Percentiles rank a stretch among this genome's conserved stretches.
Conservation (phyloP, 2,329 filamentous ascomycete species). For the Ascochyta lentis region DNA sequence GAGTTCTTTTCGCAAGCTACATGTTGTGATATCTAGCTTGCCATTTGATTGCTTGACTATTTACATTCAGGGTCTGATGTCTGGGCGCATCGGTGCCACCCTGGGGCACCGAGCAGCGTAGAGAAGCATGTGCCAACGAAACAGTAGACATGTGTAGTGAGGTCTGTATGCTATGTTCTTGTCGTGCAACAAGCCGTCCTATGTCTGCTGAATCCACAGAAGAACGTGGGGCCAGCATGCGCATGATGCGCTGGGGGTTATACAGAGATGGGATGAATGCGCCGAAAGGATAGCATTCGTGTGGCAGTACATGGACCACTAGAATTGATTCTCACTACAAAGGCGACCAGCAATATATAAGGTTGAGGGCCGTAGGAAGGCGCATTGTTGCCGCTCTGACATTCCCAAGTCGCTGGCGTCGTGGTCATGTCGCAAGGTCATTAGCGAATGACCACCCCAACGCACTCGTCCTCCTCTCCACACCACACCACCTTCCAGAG, state of each 20-base stretch:
- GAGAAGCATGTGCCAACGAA: neutral
- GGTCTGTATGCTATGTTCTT: neutral
- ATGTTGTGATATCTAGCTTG: slow-evolving; percentile 23
- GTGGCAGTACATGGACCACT: slow-evolving; percentile 8
- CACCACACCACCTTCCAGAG: slow-evolving; percentile 27
- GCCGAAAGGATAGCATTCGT: slow-evolving; percentile 14
- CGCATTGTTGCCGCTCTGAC: slow-evolving; percentile 33
- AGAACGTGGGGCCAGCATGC: neutral
- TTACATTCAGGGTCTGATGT: slow-evolving; percentile 31
- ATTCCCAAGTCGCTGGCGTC: slow-evolving; percentile 38
- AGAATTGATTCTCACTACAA: slow-evolving; percentile 20
- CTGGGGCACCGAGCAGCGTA: slow-evolving; percentile 30
- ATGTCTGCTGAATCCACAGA: slow-evolving; percentile 4
- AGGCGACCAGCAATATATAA: slow-evolving; percentile 29
- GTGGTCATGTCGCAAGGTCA: slow-evolving; percentile 25
- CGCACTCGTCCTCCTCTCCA: slow-evolving; percentile 34
- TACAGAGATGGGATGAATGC: slow-evolving; percentile 23
- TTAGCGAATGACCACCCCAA: slow-evolving; percentile 33
- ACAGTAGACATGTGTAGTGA: neutral
- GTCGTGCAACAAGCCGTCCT: neutral
- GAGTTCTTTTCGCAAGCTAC: slow-evolving; percentile 24
- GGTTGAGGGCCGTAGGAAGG: slow-evolving; percentile 24
- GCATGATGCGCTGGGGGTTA: slow-evolving; percentile 12
- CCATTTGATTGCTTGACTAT: slow-evolving; percentile 33
- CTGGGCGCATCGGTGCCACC: slow-evolving; percentile 42